A percentile compares a stretch with the other conserved stretches of the same genome.
These are phyloP conservation scores for Choanephora cucurbitarum DNA, from an alignment of 371 early-diverging fungal genomes.

Conservation along the genomic window DNA sequence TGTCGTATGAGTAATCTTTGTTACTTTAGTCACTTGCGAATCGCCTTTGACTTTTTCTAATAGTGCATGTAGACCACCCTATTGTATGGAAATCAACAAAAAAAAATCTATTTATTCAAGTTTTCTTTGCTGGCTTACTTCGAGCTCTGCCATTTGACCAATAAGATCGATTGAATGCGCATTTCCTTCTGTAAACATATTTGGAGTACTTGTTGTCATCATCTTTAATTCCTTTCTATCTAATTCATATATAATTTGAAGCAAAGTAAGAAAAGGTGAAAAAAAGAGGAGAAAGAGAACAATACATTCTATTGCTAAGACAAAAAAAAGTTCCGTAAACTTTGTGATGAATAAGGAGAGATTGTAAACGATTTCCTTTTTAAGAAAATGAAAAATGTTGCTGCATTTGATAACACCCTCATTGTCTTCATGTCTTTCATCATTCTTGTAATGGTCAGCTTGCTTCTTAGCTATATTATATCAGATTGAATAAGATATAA, in stretches of 20 bases:
- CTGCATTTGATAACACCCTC: no score
- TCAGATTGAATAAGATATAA: no score
- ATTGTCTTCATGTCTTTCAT: no score
- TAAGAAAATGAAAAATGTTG: conserved; percentile 4
- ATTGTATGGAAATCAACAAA: background rate
- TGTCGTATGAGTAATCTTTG: background rate
- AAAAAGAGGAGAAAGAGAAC: conserved; percentile 1
- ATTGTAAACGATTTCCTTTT: background rate
- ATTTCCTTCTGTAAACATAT: conserved; percentile 4
- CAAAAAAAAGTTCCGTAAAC: conserved; percentile 1
- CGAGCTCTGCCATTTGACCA: conserved; percentile 29
- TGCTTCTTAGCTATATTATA: no score
- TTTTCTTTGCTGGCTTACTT: conserved; percentile 11
- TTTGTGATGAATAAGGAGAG: conserved; percentile 2
- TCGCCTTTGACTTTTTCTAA: conserved; percentile 30
- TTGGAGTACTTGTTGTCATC: conserved; percentile 22
- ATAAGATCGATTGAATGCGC: conserved; percentile 18
- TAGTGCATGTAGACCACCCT: conserved; percentile 28
- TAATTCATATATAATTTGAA: no score
- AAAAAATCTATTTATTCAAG: background rate
- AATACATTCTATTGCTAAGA: background rate
- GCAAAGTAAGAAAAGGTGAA: conserved; percentile 4
- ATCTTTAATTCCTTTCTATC: conserved; percentile 7
- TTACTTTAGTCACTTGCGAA: conserved; percentile 28
- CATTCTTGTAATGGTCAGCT: no score